These are phyloP conservation scores for Hygrophorus russula DNA, from an alignment of 768 basidiomycete species.

Conservation along the genomic window DNA sequence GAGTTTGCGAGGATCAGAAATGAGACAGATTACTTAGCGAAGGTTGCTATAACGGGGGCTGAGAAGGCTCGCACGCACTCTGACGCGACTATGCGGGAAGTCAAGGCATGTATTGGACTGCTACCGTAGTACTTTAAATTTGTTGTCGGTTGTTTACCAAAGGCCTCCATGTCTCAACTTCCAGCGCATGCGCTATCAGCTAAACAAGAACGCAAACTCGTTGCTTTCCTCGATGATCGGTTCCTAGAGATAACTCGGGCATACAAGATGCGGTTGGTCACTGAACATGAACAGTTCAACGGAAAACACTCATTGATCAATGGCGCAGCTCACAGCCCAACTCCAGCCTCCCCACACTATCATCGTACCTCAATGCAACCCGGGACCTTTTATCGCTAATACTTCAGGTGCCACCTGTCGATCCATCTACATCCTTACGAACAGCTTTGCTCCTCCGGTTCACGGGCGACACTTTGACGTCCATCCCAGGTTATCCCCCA, in stretches of 20 bases:
- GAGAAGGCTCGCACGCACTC: constrained; percentile 53
- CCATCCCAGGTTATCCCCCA: constrained; percentile 51
- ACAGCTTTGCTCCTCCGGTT: constrained; percentile 59
- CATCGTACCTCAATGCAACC: constrained; percentile 46
- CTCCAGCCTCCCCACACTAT: constrained; percentile 44
- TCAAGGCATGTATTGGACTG: constrained; percentile 57
- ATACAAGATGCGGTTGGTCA: constrained; percentile 63
- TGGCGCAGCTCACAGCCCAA: constrained; percentile 33
- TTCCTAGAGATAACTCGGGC: constrained; percentile 58
- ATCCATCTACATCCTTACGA: constrained; percentile 58
- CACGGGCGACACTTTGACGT: constrained; percentile 52
- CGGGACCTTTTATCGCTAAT: constrained; percentile 49
- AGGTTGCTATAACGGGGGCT: constrained; percentile 56
- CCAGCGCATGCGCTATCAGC: constrained; percentile 28
- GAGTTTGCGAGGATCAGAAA: constrained; percentile 56
- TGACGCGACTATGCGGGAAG: constrained; percentile 49
- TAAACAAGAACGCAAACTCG: constrained; percentile 51
- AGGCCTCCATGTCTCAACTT: not conserved
- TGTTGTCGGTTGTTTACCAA: not conserved
- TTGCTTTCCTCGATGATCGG: constrained; percentile 53
- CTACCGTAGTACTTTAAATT: not conserved
- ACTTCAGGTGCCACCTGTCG: constrained; percentile 64
- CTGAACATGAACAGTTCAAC: not conserved
- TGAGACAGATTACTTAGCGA: constrained; percentile 48
- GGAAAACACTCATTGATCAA: constrained; percentile 4